Evolutionary conservation across 352 stramenopile genomes (phyloP), one percentile per base, ranked within the genome.

Genomic region (Globisporangium viniferum): DNA sequence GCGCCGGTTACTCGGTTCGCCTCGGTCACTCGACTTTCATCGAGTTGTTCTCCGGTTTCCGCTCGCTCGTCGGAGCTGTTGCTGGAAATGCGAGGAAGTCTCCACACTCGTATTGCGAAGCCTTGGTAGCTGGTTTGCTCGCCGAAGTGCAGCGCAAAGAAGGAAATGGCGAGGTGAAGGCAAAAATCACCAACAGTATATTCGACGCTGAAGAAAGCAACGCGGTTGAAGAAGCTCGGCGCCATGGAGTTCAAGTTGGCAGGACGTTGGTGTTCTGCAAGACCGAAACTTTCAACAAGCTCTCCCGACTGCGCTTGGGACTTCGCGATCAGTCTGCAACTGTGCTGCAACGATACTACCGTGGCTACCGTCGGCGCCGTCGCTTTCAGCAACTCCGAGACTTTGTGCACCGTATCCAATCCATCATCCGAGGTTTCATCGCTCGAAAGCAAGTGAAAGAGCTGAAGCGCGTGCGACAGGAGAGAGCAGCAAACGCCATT

Each of bases 1-100:
- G 96, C 62, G 91, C 96, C 59, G 97, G 97, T 0, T 99, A 98
- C 76, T 97, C 97, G 27, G 97, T 97, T 14, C 94, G 97, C 14
- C 93, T 98, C 35, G 74, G 89, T 5, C 95, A 99, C 74, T 85
- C 90, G 12, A 90, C 90, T 9, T 99, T 99, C 74, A 71, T 91
- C 27, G 82, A 92, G 15, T 62, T 86, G 55, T 95, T 94, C 69
- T 78, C 74, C 0, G 85, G 79, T 44, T 93, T 91, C 59, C 78
- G 82, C 8, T 70, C 73, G 12, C 78, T 78, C 33, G 59, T 90
- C 2, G 62, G 24, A 12, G 29, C 41, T 9, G 72, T 61, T 33
- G 57, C 74, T 46, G 58, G 58, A 70, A 48, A 54, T 35, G 59
- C 61, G 3, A 71, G 66, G 9, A 73, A 79, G 67, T 77, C 77